These are phyloP conservation scores for Pouteria glomerata DNA, from an alignment of 148 eudicot genomes.

Conservation along the genomic window DNA sequence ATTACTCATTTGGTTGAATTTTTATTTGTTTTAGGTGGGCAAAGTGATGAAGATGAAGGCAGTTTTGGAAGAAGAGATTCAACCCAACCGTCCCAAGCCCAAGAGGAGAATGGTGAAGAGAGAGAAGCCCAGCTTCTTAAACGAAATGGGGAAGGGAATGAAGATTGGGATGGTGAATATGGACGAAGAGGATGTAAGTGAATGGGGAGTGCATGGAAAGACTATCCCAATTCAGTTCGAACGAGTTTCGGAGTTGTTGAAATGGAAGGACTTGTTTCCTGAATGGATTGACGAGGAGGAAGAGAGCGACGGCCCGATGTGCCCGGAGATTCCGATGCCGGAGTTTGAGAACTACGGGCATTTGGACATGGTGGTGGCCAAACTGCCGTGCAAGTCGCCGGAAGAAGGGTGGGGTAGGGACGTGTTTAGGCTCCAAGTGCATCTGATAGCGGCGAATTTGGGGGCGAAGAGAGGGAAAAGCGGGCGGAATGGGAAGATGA, in stretches of 20 bases:
- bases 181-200: constrained; percentile 62
- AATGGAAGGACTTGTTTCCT: constrained; percentile 83
- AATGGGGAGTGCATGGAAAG: constrained; percentile 49
- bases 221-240: constrained; percentile 40
- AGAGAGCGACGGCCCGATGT: constrained; percentile 57
- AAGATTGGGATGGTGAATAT: constrained; percentile 70
- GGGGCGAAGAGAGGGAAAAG: constrained; percentile 52
- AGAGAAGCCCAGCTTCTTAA: constrained; percentile 59
- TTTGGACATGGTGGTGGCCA: constrained; percentile 64
- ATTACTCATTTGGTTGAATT: not conserved
- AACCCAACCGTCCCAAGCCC: constrained; percentile 17
- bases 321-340: constrained; percentile 92
- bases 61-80: constrained; percentile 49
- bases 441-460: constrained; percentile 57
- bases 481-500: constrained; percentile 46
- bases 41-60: constrained; percentile 70
- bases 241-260: constrained; percentile 48
- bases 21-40: constrained; percentile 33
- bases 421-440: constrained; percentile 65
- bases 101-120: constrained; percentile 26
- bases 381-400: constrained; percentile 64
- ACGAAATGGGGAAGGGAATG: constrained; percentile 40
- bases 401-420: constrained; percentile 72
- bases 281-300: constrained; percentile 98
- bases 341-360: constrained; percentile 28